Percentiles rank a stretch among this genome's conserved stretches.
Conservation (phyloP, 306 rosid species). For the Malus sylvestris region DNA sequence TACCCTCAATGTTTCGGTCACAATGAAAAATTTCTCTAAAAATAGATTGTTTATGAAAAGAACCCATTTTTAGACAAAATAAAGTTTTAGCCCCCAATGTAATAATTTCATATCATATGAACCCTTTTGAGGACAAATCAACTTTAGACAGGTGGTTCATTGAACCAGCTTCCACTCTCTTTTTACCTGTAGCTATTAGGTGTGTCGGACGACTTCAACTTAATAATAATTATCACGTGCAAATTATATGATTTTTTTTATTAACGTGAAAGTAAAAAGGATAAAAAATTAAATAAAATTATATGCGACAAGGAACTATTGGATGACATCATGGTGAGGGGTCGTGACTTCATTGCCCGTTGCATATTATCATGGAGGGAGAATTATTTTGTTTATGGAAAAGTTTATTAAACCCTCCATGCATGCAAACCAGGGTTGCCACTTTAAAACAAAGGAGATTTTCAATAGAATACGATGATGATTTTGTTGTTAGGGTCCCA, state of each 20-base stretch:
- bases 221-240: neutral
- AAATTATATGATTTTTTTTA: neutral
- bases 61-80: neutral
- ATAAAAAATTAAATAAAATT: neutral
- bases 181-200: neutral
- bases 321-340: slow-evolving; percentile 1
- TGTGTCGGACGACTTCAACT: neutral
- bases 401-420: slow-evolving; percentile 5
- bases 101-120: neutral
- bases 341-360: neutral
- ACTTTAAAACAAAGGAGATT: neutral
- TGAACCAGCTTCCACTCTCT: neutral
- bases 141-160: neutral
- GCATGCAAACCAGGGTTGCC: slow-evolving; percentile 5
- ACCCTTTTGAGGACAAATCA: neutral
- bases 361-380: neutral
- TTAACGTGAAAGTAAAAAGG: neutral
- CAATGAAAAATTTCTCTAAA: neutral
- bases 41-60: neutral
- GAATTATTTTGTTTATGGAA: neutral
- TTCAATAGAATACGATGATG: neutral
- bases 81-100: neutral
- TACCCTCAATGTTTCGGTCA: too few species aligned
- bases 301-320: neutral
- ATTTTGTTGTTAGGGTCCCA: neutral